Evolutionary conservation across 108 stramenopile species (phyloP), one percentile per base, ranked within the genome.

Genomic region (Pseudonitzschia multiseries): DNA sequence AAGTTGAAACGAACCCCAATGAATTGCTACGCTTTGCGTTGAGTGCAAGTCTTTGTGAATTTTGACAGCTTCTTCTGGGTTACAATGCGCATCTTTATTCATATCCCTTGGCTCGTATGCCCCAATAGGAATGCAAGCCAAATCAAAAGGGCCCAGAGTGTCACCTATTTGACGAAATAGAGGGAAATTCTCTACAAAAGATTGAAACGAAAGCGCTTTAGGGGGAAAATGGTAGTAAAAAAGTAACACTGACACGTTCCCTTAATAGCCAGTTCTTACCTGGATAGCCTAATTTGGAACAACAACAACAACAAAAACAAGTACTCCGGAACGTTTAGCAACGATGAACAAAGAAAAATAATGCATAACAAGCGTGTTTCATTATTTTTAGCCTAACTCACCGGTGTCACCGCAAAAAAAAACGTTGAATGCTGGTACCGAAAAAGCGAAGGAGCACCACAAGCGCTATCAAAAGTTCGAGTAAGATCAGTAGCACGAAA

Each of bases 51-150:
- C 80, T 62, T 87, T 74, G 74, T 95, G 93, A 15, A 97, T 91
- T 22, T 69, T 66, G 51, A 97, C 83, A 2, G 98, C 97, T 50
- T 96, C 98, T 1, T 71, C 59, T 10, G 98, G 96, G 82, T 94
- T 77, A 61, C 82, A 78, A 70, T 98, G 98, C 43, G 89, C 74
- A 42, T 87, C 83, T 44, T 81, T 75, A 89, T 96, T 97, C 80
- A 97, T 89, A 81, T 86, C 96, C 27, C 77, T 57, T 17, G 98
- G 98, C 68, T 79, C 80, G 75, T 99, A 97, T 0, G 98, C 98
- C 18, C 96, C 98, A 65, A 99, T 96, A 20, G 98, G 97, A 54
- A 99, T 83, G 4, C 91, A 88, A 15, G 93, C 86, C 18, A 96
- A 70, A 73, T 96, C 91, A 65, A 96, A 94, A 22, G 95, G 94